These are phyloP conservation scores for Kodamaea laetipori DNA, from an alignment of 805 yeast species.

Conservation along the genomic window DNA sequence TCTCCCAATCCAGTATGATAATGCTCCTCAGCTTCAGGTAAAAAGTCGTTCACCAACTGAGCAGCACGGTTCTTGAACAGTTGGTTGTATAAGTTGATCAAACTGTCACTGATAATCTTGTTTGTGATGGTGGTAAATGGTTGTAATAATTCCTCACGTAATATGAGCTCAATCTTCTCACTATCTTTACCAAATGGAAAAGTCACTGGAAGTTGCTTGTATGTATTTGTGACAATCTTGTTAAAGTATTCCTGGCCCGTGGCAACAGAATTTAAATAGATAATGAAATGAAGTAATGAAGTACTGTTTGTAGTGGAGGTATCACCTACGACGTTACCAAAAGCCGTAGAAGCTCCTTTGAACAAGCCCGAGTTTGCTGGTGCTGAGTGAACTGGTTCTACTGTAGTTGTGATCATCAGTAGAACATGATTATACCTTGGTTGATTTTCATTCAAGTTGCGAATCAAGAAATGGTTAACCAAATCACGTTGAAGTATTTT, in stretches of 20 bases:
- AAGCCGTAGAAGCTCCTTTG: slow-evolving; percentile 25
- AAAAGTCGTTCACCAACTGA: slow-evolving; percentile 46
- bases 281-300: slow-evolving; percentile 59
- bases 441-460: slow-evolving; percentile 38
- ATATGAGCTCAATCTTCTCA: slow-evolving; percentile 29
- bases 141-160: slow-evolving; percentile 34
- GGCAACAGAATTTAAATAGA: slow-evolving; percentile 73
- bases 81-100: slow-evolving; percentile 51
- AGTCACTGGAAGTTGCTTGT: slow-evolving; percentile 25
- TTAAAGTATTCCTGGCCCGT: slow-evolving; percentile 59
- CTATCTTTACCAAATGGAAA: slow-evolving; percentile 8
- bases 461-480: slow-evolving; percentile 48
- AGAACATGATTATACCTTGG: slow-evolving; percentile 43
- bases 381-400: slow-evolving; percentile 30
- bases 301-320: slow-evolving; percentile 39
- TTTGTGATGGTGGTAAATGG: slow-evolving; percentile 24
- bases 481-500: slow-evolving; percentile 66
- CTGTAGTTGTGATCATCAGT: slow-evolving; percentile 17
- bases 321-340: slow-evolving; percentile 14
- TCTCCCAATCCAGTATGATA: slow-evolving; percentile 5
- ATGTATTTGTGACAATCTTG: slow-evolving; percentile 51
- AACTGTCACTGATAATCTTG: slow-evolving; percentile 34
- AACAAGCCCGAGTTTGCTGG: slow-evolving; percentile 18
- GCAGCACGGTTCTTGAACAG: slow-evolving; percentile 47
- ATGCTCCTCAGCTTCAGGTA: slow-evolving; percentile 28